Evolutionary conservation across 345 rosid species (phyloP), one percentile per base, ranked within the genome.

Genomic region (Mangifera indica): DNA sequence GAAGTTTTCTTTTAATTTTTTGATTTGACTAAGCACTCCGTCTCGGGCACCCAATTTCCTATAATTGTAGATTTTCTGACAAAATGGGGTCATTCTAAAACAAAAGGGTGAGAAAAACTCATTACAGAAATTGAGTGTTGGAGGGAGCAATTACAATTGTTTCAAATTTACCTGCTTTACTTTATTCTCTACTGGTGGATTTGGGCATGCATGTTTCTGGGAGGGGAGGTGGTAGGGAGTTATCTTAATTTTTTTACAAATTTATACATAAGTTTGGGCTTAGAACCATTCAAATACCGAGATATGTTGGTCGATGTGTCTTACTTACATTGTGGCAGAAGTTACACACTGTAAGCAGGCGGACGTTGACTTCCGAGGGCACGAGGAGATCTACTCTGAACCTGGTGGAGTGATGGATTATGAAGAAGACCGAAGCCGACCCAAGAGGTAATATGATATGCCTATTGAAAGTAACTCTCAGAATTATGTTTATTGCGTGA

Each of bases 291-390:
- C 70, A 74, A 75, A 65, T 84, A 63, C 75, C 81, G 80, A 74
- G 86, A 71, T 80, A 77, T 78, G 81, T 85, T 72, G 79, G 91
- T 93, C 93, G 96, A 91, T 91, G 87, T 84, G 93, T 79, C 94
- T 91, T 93, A 91, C 98, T 95, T 95, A 95, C 97, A 48, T 89
- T 84, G 87, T 96, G 96, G 98, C 97, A 91, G 98, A 93, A 91
- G 98, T 86, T 89, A 84, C 93, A 87, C 79, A 79, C 94, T 90
- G 86, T 93, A 81, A 91, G 91, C 99, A 93, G 99, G 99, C 86
- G 63, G 94, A 91, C 74, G 48, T 79, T 75, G 97, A 88, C 74
- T 85, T 78, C 89, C 85, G 92, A 88, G 96, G 89, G 83, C 86
- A 88, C 61, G 96, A 95, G 86, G 98, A 91, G 80, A 83, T 84